Conservation (phyloP, 345 rosid species). For the Heritiera littoralis region DNA sequence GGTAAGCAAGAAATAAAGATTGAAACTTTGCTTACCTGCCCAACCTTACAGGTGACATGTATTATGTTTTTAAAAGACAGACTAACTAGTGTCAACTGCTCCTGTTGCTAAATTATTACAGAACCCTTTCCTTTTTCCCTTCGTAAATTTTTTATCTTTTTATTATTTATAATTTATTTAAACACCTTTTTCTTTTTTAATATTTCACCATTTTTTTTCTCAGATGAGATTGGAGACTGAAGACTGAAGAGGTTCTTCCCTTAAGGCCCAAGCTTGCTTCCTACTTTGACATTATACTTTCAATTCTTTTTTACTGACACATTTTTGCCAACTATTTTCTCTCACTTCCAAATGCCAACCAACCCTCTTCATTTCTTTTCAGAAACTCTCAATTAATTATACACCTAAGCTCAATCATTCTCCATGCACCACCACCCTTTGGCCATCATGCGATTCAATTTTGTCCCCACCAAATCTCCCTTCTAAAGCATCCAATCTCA, state of each 20-base stretch:
- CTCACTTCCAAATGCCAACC: constrained; percentile 46
- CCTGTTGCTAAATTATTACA: constrained; percentile 60
- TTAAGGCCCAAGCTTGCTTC: constrained; percentile 67
- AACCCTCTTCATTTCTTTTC: constrained; percentile 48
- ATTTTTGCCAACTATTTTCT: constrained; percentile 68
- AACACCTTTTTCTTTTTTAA: not conserved
- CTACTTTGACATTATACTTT: constrained; percentile 45
- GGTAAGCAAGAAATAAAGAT: constrained; percentile 22
- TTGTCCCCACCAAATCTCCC: constrained; percentile 28
- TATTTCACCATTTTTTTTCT: constrained; percentile 24
- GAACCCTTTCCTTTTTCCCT: constrained; percentile 39
- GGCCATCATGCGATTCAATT: constrained; percentile 33
- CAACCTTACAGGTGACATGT: constrained; percentile 56
- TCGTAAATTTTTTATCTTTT: constrained; percentile 12
- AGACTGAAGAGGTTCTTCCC: constrained; percentile 65
- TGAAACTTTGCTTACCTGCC: constrained; percentile 42
- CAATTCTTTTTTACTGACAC: constrained; percentile 56
- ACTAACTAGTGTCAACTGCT: constrained; percentile 68
- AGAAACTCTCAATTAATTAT: constrained; percentile 26
- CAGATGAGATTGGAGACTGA: constrained; percentile 36
- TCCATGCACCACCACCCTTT: constrained; percentile 37
- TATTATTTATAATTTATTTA: constrained; percentile 16
- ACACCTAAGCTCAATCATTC: constrained; percentile 44
- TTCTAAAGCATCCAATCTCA: constrained; percentile 21
- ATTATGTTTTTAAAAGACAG: constrained; percentile 57